Evolutionary conservation across 805 yeast species (phyloP).

Genomic region (Debaryomyces prosopidis): DNA sequence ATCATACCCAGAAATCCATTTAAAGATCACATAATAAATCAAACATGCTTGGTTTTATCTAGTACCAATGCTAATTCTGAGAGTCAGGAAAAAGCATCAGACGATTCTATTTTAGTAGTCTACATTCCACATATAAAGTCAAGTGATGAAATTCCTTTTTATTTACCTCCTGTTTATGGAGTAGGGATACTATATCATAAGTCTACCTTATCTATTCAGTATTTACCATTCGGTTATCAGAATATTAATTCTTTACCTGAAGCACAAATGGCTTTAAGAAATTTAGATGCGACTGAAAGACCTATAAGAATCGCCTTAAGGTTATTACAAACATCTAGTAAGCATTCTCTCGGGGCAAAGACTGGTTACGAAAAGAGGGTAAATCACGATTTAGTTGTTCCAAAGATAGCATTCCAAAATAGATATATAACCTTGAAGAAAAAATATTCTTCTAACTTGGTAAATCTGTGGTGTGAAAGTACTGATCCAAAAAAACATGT

Average conservation of each 20-base stretch:
- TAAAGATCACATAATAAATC: conserved; percentile 80
- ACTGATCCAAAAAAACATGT: conserved; percentile 96
- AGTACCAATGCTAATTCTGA: conserved; percentile 1
- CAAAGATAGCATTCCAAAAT: conserved; percentile 80
- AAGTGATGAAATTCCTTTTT: conserved; percentile 73
- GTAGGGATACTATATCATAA: conserved; percentile 65
- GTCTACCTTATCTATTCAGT: conserved; percentile 65
- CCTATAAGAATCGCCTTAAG: conserved; percentile 81
- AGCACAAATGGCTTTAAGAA: conserved; percentile 15
- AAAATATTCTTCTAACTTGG: conserved; percentile 72
- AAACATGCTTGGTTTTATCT: conserved; percentile 66
- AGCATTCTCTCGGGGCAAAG: conserved; percentile 82
- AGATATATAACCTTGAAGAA: conserved; percentile 78
- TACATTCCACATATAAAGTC: conserved; percentile 74
- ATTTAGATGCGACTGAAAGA: conserved; percentile 52
- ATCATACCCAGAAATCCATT: conserved; percentile 90
- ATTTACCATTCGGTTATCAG: conserved; percentile 55
- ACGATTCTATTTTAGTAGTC: conserved; percentile 54
- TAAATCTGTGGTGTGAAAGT: conserved; percentile 86
- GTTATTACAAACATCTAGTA: conserved; percentile 72
- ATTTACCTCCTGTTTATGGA: conserved; percentile 81
- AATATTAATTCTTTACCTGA: conserved; percentile 19
- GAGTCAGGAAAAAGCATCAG: conserved; percentile 12
- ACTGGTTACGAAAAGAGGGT: conserved; percentile 87
- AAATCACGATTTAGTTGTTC: conserved; percentile 82